Evolutionary conservation across 2,329 filamentous ascomycete species (phyloP).

Genomic region (Fusarium tricinctum): DNA sequence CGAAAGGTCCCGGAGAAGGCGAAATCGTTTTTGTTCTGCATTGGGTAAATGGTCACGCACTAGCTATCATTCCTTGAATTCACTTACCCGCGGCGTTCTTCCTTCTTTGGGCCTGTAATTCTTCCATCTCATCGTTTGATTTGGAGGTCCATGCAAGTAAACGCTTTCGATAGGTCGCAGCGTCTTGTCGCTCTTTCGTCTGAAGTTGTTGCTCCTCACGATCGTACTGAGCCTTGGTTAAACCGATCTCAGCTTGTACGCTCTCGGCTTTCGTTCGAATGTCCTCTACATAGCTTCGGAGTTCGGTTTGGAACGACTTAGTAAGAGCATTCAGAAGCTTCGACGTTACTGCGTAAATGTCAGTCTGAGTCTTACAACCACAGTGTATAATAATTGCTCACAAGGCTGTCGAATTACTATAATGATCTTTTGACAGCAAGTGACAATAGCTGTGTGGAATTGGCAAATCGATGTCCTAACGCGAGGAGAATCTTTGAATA

Average conservation of each 20-base stretch:
- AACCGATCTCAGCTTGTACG: conserved; percentile 13
- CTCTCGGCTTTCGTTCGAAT: conserved; percentile 22
- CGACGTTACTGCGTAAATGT: conserved; percentile 1
- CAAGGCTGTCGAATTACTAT: neutral
- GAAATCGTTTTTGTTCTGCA: conserved; percentile 1
- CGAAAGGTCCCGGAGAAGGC: conserved; percentile 6
- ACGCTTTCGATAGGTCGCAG: neutral
- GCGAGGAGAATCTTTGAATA: conserved; percentile 1
- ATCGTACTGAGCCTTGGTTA: conserved; percentile 17
- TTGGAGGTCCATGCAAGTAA: conserved; percentile 4
- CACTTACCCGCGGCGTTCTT: neutral
- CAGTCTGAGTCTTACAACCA: neutral
- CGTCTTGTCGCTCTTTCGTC: conserved; percentile 15
- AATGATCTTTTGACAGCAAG: conserved; percentile 30
- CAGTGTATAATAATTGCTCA: conserved; percentile 10
- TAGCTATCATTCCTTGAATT: neutral
- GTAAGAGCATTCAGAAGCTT: conserved; percentile 10
- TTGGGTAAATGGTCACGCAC: neutral
- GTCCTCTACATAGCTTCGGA: conserved; percentile 22
- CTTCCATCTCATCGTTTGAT: neutral
- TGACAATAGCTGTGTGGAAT: conserved; percentile 22
- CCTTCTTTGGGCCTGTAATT: fast-evolving
- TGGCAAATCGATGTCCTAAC: neutral
- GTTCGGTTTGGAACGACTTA: conserved; percentile 26
- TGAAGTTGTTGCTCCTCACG: conserved; percentile 16